A percentile compares a stretch with the other conserved stretches of the same genome.
Evolutionary conservation across 768 basidiomycete genomes (phyloP).

Genomic region (Peribolospora kevripleyi): DNA sequence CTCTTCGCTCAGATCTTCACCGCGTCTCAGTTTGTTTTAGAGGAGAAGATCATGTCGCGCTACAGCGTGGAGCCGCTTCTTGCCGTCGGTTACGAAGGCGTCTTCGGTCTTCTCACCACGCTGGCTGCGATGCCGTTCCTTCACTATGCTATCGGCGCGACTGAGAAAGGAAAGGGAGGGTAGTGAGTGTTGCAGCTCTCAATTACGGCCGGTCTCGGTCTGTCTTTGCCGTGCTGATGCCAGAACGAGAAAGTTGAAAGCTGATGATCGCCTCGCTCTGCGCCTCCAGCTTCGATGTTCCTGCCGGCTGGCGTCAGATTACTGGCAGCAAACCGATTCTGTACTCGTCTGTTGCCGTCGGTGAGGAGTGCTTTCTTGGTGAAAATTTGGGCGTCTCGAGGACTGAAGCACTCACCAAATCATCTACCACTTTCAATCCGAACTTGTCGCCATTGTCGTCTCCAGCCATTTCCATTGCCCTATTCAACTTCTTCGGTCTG

Average conservation of each 20-base stretch:
- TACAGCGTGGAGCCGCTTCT: constrained; percentile 71
- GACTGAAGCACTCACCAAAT: not conserved
- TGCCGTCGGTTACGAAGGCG: constrained; percentile 82
- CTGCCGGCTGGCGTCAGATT: constrained; percentile 73
- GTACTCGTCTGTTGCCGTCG: no score
- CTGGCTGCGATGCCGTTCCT: constrained; percentile 56
- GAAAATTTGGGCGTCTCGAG: no score
- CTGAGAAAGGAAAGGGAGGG: constrained; percentile 28
- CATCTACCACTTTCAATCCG: not conserved
- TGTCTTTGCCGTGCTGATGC: no score
- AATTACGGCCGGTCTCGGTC: no score
- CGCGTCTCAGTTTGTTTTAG: constrained; percentile 76
- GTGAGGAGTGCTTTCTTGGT: no score
- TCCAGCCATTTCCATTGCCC: constrained; percentile 26
- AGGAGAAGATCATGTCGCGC: constrained; percentile 81
- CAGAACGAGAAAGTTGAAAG: no score
- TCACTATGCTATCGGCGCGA: constrained; percentile 16
- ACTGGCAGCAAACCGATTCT: constrained; percentile 17
- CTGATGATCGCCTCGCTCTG: no score
- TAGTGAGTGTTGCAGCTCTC: constrained; percentile 18
- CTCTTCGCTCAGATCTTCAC: constrained; percentile 87
- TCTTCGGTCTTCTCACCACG: constrained; percentile 66
- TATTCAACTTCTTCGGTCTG: constrained; percentile 42
- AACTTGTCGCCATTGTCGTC: constrained; percentile 3
- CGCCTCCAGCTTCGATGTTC: constrained; percentile 41